Percentiles rank a stretch among this genome's conserved stretches.
Conservation (phyloP, 768 basidiomycete species). For the Imleria badia region DNA sequence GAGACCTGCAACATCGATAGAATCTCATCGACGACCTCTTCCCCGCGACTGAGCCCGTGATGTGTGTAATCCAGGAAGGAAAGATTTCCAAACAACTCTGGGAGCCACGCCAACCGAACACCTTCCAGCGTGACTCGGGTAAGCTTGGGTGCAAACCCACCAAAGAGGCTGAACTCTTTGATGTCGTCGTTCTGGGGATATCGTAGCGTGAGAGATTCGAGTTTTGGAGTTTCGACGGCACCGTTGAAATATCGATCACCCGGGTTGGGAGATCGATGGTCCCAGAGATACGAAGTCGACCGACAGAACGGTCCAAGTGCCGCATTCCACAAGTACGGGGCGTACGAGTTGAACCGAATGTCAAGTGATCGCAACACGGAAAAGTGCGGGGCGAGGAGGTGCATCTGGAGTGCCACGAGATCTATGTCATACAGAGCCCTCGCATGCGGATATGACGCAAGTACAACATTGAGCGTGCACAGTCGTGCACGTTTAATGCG, state of each 20-base stretch:
- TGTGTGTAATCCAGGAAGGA: conserved; percentile 70
- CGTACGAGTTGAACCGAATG: conserved; percentile 52
- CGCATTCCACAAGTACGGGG: conserved; percentile 69
- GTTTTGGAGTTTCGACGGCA: conserved; percentile 37
- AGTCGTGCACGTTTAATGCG: conserved; percentile 58
- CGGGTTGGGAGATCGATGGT: conserved; percentile 15
- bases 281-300: conserved; percentile 26
- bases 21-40: conserved; percentile 57
- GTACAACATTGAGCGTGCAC: conserved; percentile 59
- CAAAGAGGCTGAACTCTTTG: conserved; percentile 66
- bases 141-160: conserved; percentile 57
- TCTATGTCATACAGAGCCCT: conserved; percentile 31
- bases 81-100: conserved; percentile 60
- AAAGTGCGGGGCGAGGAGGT: conserved; percentile 48
- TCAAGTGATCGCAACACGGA: conserved; percentile 62
- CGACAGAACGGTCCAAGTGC: conserved; percentile 56
- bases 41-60: conserved; percentile 62
- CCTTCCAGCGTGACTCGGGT: conserved; percentile 59
- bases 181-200: conserved; percentile 67
- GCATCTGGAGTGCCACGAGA: conserved; percentile 60
- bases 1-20: conserved; percentile 58
- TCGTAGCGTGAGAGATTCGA: conserved; percentile 57
- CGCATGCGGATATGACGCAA: conserved; percentile 40
- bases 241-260: conserved; percentile 9
- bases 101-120: conserved; percentile 60